phyloP scores from a whole-genome alignment of 192 early-diverging fungal species.

The Gamsiella multidivaricata region DNA sequence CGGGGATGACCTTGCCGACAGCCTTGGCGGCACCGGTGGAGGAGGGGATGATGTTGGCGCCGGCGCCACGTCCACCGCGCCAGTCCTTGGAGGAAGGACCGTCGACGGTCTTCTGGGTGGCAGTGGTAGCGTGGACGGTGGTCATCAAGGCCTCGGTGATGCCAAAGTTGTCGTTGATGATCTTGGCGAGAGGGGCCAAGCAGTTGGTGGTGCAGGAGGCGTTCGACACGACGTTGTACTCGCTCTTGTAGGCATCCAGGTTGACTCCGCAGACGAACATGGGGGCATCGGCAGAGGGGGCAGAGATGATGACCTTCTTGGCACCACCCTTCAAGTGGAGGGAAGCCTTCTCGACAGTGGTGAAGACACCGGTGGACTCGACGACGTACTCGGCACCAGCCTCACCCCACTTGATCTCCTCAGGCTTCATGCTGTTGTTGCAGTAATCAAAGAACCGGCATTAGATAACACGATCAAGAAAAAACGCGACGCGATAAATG shows the following conservation, averaged over 20 bases:
- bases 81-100: slow-evolving; percentile 97
- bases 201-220: slow-evolving; percentile 99
- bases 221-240: slow-evolving; percentile 93
- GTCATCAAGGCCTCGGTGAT: slow-evolving; percentile 98
- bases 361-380: slow-evolving; percentile 99
- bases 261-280: slow-evolving; percentile 99
- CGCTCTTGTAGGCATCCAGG: slow-evolving; percentile 91
- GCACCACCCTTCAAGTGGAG: slow-evolving; percentile 93
- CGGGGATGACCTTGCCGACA: slow-evolving; percentile 97
- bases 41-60: slow-evolving; percentile 96
- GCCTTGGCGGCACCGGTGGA: slow-evolving; percentile 99
- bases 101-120: slow-evolving; percentile 99
- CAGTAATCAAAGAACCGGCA: background rate
- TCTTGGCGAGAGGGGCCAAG: slow-evolving; percentile 97
- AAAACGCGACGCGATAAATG: too few species aligned
- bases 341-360: slow-evolving; percentile 87
- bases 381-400: slow-evolving; percentile 92
- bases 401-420: slow-evolving; percentile 90
- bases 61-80: slow-evolving; percentile 96
- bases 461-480: slow-evolving; percentile 4
- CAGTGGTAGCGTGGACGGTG: slow-evolving; percentile 98
- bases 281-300: slow-evolving; percentile 95
- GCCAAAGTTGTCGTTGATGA: slow-evolving; percentile 96
- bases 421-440: slow-evolving; percentile 77
- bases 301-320: slow-evolving; percentile 99